Evolutionary conservation across 352 stramenopile genomes (phyloP).

Genomic region (Phytophthora palmivora): DNA sequence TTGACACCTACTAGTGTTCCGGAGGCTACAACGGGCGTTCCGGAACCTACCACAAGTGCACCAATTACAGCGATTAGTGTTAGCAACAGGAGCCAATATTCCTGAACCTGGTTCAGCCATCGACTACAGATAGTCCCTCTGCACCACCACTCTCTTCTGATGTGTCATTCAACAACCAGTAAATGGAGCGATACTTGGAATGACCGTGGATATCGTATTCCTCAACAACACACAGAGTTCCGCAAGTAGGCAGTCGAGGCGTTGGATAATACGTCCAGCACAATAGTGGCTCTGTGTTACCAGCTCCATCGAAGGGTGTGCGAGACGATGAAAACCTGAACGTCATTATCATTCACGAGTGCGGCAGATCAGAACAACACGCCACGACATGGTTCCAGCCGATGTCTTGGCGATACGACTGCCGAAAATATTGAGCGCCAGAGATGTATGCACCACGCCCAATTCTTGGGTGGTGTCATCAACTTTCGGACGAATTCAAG

Average conservation of each 20-base stretch:
- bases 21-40: slow-evolving; percentile 14
- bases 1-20: slow-evolving; percentile 5
- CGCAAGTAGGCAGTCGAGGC: slow-evolving; percentile 10
- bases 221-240: slow-evolving; percentile 13
- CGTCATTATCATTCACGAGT: slow-evolving; percentile 41
- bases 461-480: slow-evolving; percentile 42
- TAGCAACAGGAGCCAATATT: slow-evolving; percentile 1
- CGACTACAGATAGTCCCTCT: slow-evolving; percentile 1
- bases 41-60: slow-evolving; percentile 2
- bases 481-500: slow-evolving; percentile 56
- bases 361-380: slow-evolving; percentile 27
- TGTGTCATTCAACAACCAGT: not conserved
- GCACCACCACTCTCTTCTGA: not conserved
- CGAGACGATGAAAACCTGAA: slow-evolving; percentile 28
- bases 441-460: slow-evolving; percentile 51
- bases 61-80: slow-evolving; percentile 11
- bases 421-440: slow-evolving; percentile 54
- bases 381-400: slow-evolving; percentile 45
- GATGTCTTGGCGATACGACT: slow-evolving; percentile 34
- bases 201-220: slow-evolving; percentile 20
- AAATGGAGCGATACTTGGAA: slow-evolving; percentile 20
- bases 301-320: slow-evolving; percentile 1
- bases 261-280: slow-evolving; percentile 1
- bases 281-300: no score
- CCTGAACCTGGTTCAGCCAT: not conserved